Evolutionary conservation across 768 basidiomycete species (phyloP), one percentile per base, ranked within the genome.

Genomic region (Lactarius akahatsu): DNA sequence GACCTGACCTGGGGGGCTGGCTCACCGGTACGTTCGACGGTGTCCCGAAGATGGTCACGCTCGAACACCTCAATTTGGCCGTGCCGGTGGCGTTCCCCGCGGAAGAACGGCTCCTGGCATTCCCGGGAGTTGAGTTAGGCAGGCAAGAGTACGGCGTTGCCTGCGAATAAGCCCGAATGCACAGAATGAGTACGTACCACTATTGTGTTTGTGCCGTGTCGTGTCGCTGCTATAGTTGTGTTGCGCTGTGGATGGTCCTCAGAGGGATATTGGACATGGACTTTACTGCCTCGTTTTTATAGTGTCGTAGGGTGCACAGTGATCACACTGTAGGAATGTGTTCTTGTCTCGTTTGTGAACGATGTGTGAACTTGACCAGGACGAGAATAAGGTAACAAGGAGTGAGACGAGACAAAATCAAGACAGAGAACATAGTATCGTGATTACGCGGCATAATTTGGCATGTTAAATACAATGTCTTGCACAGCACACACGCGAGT

Each of bases 31-130:
- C 23, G n/a, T 18, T 32, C 18, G 59, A 47, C 32, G 34, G 55
- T 28, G 43, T 50, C 45, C n/a, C 60, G 20, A 57, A 61, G 54
- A 36, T 13, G 4, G 16, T 18, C 15, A 23, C 6, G 4, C 60
- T 40, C 23, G 20, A 32, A n/a, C 15, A 4, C 34, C 64, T 61
- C 34, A 30, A 38, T 1, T 1, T 61, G 5, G 13, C n/a, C 32
- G 34, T 66, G 55, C 56, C 60, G 20, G 36, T 57, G 10, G 61
- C 60, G 10, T 66, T 66, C n/a, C 10, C 36, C 28, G 10, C 4
- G 28, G 61, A 30, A 13, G 52, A 57, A 10, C 5, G 16, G 38
- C 30, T 23, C 52, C 15, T 26, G 30, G 54, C 20, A 32, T 32
- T 32, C 20, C 23, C 41, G 41, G 15, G 5, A 4, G 15, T 20